Evolutionary conservation across 805 yeast species (phyloP), one percentile per base, ranked within the genome.

Genomic region (Wickerhamiella musiphila): DNA sequence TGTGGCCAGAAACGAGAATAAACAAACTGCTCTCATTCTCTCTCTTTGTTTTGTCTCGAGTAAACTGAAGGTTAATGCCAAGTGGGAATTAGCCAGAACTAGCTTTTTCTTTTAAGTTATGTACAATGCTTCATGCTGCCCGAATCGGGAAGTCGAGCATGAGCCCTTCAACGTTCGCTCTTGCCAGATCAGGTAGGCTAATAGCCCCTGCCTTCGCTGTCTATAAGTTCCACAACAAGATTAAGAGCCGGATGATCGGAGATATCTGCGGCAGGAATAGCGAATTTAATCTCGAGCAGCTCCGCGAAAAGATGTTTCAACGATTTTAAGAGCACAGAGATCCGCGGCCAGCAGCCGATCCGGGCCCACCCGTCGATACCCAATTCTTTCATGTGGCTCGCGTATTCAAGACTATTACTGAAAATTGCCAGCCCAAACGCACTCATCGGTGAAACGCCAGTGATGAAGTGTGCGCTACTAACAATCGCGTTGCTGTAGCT

Each of bases 341-440:
- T 81, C 42, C 90, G 78, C 41, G 93, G 77, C 95, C 95, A 86
- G 1, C 94, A 81, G 39, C 79, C 63, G 9, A 86, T 64, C 1
- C 94, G 92, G 21, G 81, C 54, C 95, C 96, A 84, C n/a, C 65
- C 65, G 43, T 81, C 94, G 34, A 86, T 57, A 6, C 82, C 71
- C 22, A 90, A 68, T 15, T 95, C 95, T 9, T 48, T 40, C 0
- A 94, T 92, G 0, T 83, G 67, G 4, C 72, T 63, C 25, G 58
- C 63, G 1, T 66, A 65, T 5, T 52, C 47, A 1, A 66, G 57
- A 0, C 63, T 51, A 5, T 92, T 90, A 7, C 94, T 93, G 53
- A 86, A 81, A 20, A 86, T 54, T n/a, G 83, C 51, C 2, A 79
- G 63, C 0, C 92, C 71, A 18, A 77, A 53, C 0, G 78, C 68